Conservation (phyloP, 2,329 filamentous ascomycete species). For the Botrytis squamosa region DNA sequence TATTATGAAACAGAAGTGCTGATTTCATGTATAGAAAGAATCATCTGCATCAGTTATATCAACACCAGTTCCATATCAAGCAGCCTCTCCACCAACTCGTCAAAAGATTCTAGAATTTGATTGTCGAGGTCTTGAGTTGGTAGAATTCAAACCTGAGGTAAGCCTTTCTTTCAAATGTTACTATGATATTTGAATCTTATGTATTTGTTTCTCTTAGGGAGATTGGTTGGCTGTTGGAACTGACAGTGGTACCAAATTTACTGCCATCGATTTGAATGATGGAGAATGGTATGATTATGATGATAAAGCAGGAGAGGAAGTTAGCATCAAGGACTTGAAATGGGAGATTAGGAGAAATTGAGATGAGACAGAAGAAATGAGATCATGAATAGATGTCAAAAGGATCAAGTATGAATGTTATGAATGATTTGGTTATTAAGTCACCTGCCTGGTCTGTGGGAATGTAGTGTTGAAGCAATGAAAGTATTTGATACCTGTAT, state of each 20-base stretch:
- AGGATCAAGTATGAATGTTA: not conserved
- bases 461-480: not conserved
- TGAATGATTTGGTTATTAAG: not conserved
- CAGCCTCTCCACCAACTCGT: slow-evolving; percentile 67
- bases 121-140: slow-evolving; percentile 90
- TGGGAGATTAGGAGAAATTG: slow-evolving; percentile 66
- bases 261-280: slow-evolving; percentile 76
- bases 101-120: slow-evolving; percentile 88
- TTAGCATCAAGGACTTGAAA: slow-evolving; percentile 83
- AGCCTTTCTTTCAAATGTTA: slow-evolving; percentile 28
- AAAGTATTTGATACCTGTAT: not conserved
- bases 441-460: slow-evolving; percentile 6
- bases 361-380: not conserved
- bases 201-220: slow-evolving; percentile 53
- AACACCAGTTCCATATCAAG: slow-evolving; percentile 69
- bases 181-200: not conserved
- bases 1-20: not conserved
- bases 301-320: slow-evolving; percentile 87
- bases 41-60: slow-evolving; percentile 82
- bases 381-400: not conserved
- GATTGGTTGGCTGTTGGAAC: slow-evolving; percentile 83
- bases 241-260: slow-evolving; percentile 81
- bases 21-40: slow-evolving; percentile 58
- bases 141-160: slow-evolving; percentile 87
- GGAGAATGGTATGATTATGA: slow-evolving; percentile 99